Evolutionary conservation across 495 filamentous ascomycete genomes (phyloP), one percentile per base, ranked within the genome.

Genomic region (Jackrogersella minutella): DNA sequence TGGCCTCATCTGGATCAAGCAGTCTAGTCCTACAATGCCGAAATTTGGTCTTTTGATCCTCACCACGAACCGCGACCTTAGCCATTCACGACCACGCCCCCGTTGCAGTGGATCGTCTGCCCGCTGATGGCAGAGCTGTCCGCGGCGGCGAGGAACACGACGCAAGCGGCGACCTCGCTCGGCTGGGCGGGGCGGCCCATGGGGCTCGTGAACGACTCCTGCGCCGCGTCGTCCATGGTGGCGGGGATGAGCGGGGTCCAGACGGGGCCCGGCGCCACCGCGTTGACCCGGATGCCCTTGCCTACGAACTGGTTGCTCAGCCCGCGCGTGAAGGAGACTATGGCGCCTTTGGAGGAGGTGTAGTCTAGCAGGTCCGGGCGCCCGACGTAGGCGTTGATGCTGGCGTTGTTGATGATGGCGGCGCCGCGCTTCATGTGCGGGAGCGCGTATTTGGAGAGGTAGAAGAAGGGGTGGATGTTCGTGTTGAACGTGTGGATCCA

Each of bases 351-450:
- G 37, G 87, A 90, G 7, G 89, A 85, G 2, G 91, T 93, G 78
- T 96, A 95, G 78, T 97, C 92, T 24, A 96, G 84, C 1, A 96
- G 84, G 70, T 95, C 91, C 0, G 88, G 88, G 11, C 90, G 89
- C 30, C 91, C 91, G 62, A 92, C 86, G 79, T 94, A 96, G 28
- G 88, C 89, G 76, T 95, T 95, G 56, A 95, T 91, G 60, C 77
- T 82, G 43, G 90, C 88, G 76, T 90, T 92, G 76, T 93, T 94
- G 81, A 95, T 93, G 73, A 96, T 93, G 19, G 86, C 89, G 55
- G 85, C 84, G 31, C 91, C 91, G n/a, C 76, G 75, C 73, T 86
- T 86, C 86, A 96, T 88, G 76, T 93, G 89, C 1, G 86, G 88
- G 19, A 94, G 80, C 14, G 80, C 78, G 73, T 94, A 93, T 76